Evolutionary conservation across 352 stramenopile species (phyloP).

Genomic region (Phytophthora hibernalis): DNA sequence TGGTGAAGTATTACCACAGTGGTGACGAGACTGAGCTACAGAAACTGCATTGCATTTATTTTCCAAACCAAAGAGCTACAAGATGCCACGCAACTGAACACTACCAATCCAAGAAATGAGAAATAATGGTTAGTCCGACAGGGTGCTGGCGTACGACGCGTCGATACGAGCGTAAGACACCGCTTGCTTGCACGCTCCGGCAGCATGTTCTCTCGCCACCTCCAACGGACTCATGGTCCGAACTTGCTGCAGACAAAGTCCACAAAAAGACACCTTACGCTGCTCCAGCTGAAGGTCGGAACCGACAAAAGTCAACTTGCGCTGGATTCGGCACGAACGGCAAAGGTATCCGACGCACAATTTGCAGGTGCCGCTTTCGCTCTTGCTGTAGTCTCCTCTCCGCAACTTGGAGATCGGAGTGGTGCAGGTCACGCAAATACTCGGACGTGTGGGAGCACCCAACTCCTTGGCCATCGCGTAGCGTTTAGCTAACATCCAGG

Average conservation of each 20-base stretch:
- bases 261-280: constrained; percentile 42
- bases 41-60: neutral
- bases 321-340: constrained; percentile 44
- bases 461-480: constrained; percentile 34
- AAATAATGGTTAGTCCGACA: constrained; percentile 2
- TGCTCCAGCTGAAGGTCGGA: constrained; percentile 38
- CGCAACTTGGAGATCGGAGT: constrained; percentile 27
- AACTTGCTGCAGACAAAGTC: constrained; percentile 36
- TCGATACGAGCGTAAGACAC: constrained; percentile 8
- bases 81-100: too few relatives aligned
- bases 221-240: constrained; percentile 37
- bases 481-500: constrained; percentile 34
- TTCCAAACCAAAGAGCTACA: too few relatives aligned
- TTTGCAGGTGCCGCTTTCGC: constrained; percentile 37
- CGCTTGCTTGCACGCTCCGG: neutral
- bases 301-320: constrained; percentile 38
- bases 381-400: constrained; percentile 29
- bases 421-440: constrained; percentile 40
- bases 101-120: neutral
- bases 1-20: too few relatives aligned
- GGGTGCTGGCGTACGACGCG: constrained; percentile 13
- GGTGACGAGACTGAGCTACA: neutral
- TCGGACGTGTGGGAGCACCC: constrained; percentile 11
- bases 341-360: constrained; percentile 50
- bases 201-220: constrained; percentile 26